A percentile compares a stretch with the other conserved stretches of the same genome.
phyloP scores from a whole-genome alignment of 2,329 filamentous ascomycete species.

The Aspergillus ochraceus region DNA sequence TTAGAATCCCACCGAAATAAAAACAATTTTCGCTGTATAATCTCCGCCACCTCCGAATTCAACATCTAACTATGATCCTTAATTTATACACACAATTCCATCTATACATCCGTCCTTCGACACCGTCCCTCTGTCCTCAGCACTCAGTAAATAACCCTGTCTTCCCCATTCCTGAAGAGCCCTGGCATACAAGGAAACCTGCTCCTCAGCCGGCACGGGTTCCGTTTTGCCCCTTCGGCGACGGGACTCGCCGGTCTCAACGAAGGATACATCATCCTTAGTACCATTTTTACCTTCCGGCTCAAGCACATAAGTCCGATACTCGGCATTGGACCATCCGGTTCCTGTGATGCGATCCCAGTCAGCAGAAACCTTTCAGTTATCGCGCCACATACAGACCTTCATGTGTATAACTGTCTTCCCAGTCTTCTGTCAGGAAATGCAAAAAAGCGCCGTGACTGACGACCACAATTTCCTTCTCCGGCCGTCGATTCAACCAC shows the following conservation, averaged over 20 bases:
- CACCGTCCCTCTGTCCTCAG: background rate
- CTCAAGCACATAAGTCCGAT: constrained; percentile 55
- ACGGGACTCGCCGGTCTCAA: background rate
- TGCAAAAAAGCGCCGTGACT: constrained; percentile 19
- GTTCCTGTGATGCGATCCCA: constrained; percentile 51
- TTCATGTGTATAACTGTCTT: constrained; percentile 47
- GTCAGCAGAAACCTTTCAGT: background rate
- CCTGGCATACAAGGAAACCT: background rate
- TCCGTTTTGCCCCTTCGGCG: background rate
- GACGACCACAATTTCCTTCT: constrained; percentile 18
- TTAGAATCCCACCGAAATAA: too few relatives aligned
- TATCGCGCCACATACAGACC: constrained; percentile 23
- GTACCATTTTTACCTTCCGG: background rate
- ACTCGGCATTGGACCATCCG: constrained; percentile 69
- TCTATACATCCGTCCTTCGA: background rate
- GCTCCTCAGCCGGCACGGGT: background rate
- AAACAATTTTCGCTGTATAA: too few relatives aligned
- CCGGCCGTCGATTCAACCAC: constrained; percentile 15
- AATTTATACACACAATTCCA: background rate
- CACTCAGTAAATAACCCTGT: background rate
- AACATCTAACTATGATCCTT: too few relatives aligned
- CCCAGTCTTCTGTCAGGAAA: constrained; percentile 48
- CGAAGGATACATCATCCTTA: background rate
- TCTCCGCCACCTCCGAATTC: too few relatives aligned
- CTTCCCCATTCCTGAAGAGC: background rate